Evolutionary conservation across 2,329 filamentous ascomycete genomes (phyloP), one percentile per base, ranked within the genome.

Genomic region (Sclerotinia subarctica): DNA sequence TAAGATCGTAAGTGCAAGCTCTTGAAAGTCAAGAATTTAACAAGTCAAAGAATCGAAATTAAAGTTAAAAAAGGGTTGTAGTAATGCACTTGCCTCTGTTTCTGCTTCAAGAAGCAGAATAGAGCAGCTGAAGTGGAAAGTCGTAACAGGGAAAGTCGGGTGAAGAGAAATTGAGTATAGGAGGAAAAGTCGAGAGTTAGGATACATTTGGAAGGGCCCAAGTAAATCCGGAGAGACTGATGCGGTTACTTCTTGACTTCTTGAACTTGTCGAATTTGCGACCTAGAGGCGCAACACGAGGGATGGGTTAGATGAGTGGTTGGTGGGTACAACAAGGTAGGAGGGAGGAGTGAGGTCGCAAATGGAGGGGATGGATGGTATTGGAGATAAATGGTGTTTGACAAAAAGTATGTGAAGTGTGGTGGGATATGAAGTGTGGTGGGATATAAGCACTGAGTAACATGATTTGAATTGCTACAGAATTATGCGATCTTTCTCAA

Each of bases 401-500:
- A 38, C 15, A 63, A 26, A 32, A 63, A 51, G 8, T 10, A 63
- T 63, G 59, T 26, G 32, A 57, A 24, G 35, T 24, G 46, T n/a
- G 24, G 21, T 44, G n/a, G 52, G 35, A 35, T 38, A 26, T 42
- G 32, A 57, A 24, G 35, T 24, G 46, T n/a, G 24, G 21, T 44
- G n/a, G 52, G 35, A 35, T 38, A 26, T 42, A 44, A 54, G 24
- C 35, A 54, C 42, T 26, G 46, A 32, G n/a, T 35, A 38, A 56
- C 57, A 67, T 53, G 57, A 53, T 63, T 67, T 56, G 29, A 44
- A 47, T 67, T 63, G 35, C 65, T 71, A 77, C 62, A 75, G 71
- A 66, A 70, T 57, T 66, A 78, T 73, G 42, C 76, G 78, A 67
- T 71, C 75, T 57, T 70, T 75, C 68, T 78, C 76, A 2, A 73